Evolutionary conservation across 2,329 filamentous ascomycete species (phyloP).

Genomic region (Byssothecium circinans): DNA sequence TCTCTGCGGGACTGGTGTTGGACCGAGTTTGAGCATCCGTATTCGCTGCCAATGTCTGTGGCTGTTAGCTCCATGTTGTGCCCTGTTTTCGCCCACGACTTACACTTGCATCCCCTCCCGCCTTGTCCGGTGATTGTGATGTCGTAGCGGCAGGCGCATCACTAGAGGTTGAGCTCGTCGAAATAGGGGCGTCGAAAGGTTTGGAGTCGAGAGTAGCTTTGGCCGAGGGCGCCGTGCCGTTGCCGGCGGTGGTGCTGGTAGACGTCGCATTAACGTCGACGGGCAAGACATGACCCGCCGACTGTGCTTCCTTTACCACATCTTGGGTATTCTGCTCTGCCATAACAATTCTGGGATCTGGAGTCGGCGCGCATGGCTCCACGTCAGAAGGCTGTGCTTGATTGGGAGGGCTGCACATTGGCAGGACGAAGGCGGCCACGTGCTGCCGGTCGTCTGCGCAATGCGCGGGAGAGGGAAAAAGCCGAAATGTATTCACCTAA

Average conservation of each 20-base stretch:
- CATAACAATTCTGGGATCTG: slow-evolving; percentile 66
- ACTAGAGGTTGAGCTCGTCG: slow-evolving; percentile 26
- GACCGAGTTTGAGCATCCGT: slow-evolving; percentile 13
- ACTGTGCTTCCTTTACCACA: slow-evolving; percentile 72
- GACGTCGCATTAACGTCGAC: slow-evolving; percentile 67
- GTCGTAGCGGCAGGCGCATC: slow-evolving; percentile 19
- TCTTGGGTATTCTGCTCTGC: slow-evolving; percentile 70
- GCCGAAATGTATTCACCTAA: slow-evolving; percentile 41
- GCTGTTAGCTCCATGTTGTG: slow-evolving; percentile 14
- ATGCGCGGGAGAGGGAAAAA: slow-evolving; percentile 23
- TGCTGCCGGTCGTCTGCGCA: slow-evolving; percentile 25
- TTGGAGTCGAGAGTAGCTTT: slow-evolving; percentile 35
- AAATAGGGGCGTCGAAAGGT: slow-evolving; percentile 43
- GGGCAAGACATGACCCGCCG: slow-evolving; percentile 64
- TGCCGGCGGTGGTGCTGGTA: slow-evolving; percentile 58
- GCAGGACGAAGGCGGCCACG: slow-evolving; percentile 12
- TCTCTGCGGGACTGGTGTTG: slow-evolving; percentile 15
- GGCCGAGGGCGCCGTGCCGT: slow-evolving; percentile 47
- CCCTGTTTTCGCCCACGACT: slow-evolving; percentile 8
- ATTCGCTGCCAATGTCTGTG: slow-evolving; percentile 15
- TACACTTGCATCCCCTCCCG: slow-evolving; percentile 22
- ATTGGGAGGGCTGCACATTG: slow-evolving; percentile 15
- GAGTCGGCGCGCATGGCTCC: slow-evolving; percentile 26
- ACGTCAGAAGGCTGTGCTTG: slow-evolving; percentile 40
- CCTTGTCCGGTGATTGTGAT: slow-evolving; percentile 21